Evolutionary conservation across 2,329 filamentous ascomycete species (phyloP).

Genomic region (Alternaria ethzedia): DNA sequence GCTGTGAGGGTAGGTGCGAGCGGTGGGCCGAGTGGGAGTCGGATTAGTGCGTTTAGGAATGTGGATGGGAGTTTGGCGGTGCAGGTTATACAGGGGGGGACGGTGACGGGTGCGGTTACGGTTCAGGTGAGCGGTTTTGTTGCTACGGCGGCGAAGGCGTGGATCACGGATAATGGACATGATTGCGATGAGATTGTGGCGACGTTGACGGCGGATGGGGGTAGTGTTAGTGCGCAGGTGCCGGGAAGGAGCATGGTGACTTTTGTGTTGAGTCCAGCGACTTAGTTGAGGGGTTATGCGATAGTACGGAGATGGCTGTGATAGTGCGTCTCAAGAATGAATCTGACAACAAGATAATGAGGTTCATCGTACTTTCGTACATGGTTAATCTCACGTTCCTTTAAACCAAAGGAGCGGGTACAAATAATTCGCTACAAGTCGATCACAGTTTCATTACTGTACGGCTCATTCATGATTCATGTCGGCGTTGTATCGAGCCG

Average conservation of each 20-base stretch:
- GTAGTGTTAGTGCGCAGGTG: constrained; percentile 27
- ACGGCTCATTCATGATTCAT: neutral
- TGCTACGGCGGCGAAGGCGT: constrained; percentile 38
- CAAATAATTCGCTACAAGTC: neutral
- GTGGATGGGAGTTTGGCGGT: constrained; percentile 43
- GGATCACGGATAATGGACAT: constrained; percentile 47
- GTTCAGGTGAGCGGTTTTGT: constrained; percentile 39
- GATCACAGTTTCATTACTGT: neutral
- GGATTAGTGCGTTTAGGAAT: constrained; percentile 44
- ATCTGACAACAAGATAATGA: neutral
- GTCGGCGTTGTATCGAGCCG: neutral
- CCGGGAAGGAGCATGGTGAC: constrained; percentile 37
- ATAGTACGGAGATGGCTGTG: neutral
- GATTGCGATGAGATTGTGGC: constrained; percentile 26
- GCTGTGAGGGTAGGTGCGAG: constrained; percentile 46
- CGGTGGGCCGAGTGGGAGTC: constrained; percentile 37
- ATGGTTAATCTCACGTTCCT: neutral
- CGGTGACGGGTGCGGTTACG: constrained; percentile 13
- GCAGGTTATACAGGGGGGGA: constrained; percentile 46
- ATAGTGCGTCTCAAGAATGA: no score
- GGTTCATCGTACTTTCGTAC: neutral
- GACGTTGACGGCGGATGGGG: constrained; percentile 25
- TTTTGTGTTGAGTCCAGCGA: constrained; percentile 25
- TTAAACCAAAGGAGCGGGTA: neutral
- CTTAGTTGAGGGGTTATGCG: neutral